Conservation (phyloP, 192 early-diverging fungal genomes). For the Entomortierella chlamydospora region DNA sequence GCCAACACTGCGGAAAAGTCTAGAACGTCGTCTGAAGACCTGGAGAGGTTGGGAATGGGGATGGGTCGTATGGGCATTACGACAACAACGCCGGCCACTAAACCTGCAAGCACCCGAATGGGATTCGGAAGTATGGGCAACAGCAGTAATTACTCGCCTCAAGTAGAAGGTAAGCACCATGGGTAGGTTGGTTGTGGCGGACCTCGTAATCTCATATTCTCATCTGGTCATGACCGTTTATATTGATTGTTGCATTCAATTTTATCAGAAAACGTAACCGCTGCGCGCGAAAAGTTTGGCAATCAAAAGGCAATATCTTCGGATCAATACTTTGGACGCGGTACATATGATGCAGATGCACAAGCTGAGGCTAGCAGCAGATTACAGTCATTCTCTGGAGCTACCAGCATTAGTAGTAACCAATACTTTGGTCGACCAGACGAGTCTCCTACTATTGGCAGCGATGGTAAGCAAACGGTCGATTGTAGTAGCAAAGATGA, state of each 20-base stretch:
- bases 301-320: constrained; percentile 90
- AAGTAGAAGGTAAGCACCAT: constrained; percentile 39
- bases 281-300: constrained; percentile 81
- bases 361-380: constrained; percentile 67
- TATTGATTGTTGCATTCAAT: too few relatives aligned
- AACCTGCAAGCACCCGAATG: constrained; percentile 13
- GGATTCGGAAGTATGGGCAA: constrained; percentile 41
- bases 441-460: constrained; percentile 56
- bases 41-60: constrained; percentile 77
- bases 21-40: constrained; percentile 49
- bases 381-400: constrained; percentile 73
- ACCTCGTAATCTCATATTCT: too few relatives aligned
- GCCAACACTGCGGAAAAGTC: constrained; percentile 38
- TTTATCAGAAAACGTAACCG: constrained; percentile 57
- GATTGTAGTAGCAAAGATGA: neutral
- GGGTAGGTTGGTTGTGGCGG: too few relatives aligned
- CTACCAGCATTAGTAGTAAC: constrained; percentile 82
- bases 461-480: constrained; percentile 25
- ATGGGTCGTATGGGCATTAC: constrained; percentile 76
- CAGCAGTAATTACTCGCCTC: constrained; percentile 33
- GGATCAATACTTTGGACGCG: constrained; percentile 92
- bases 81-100: constrained; percentile 29
- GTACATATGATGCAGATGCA: constrained; percentile 70
- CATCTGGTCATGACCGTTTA: too few relatives aligned
- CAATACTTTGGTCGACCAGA: constrained; percentile 85